Evolutionary conservation across 2,329 filamentous ascomycete genomes (phyloP).

Genomic region (Aspergillus fischeri): DNA sequence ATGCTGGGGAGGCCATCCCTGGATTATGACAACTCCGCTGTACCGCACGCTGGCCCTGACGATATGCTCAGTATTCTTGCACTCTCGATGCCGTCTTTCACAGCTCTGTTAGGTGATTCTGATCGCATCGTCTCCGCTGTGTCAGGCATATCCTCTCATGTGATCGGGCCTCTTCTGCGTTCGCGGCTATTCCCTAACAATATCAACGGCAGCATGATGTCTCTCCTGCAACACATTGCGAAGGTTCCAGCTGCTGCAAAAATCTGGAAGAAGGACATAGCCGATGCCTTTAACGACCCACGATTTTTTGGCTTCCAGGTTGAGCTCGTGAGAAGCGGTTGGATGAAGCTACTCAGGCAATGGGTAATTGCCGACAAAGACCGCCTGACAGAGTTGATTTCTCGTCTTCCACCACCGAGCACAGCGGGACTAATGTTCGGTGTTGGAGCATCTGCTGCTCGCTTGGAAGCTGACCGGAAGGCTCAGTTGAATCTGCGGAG

Average conservation of each 20-base stretch:
- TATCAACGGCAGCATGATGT: slow-evolving; percentile 66
- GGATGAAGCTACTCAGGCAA: slow-evolving; percentile 79
- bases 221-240: slow-evolving; percentile 71
- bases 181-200: slow-evolving; percentile 85
- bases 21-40: slow-evolving; percentile 36
- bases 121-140: slow-evolving; percentile 79
- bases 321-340: slow-evolving; percentile 64
- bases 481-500: slow-evolving; percentile 86
- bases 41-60: slow-evolving; percentile 53
- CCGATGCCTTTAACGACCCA: slow-evolving; percentile 85
- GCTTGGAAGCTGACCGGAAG: slow-evolving; percentile 90
- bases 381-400: slow-evolving; percentile 73
- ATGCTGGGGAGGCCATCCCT: slow-evolving; percentile 39
- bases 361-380: slow-evolving; percentile 87
- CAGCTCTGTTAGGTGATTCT: slow-evolving; percentile 76
- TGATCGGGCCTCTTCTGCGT: slow-evolving; percentile 76
- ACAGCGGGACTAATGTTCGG: slow-evolving; percentile 97
- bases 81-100: slow-evolving; percentile 72
- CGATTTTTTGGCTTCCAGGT: slow-evolving; percentile 75
- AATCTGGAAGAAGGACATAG: slow-evolving; percentile 86
- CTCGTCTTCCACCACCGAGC: slow-evolving; percentile 75
- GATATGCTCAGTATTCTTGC: slow-evolving; percentile 78
- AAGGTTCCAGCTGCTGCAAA: slow-evolving; percentile 78
- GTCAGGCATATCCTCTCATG: slow-evolving; percentile 73
- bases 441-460: slow-evolving; percentile 89